Evolutionary conservation across 495 filamentous ascomycete genomes (phyloP), one percentile per base, ranked within the genome.

Genomic region (Aspergillus sclerotioniger): DNA sequence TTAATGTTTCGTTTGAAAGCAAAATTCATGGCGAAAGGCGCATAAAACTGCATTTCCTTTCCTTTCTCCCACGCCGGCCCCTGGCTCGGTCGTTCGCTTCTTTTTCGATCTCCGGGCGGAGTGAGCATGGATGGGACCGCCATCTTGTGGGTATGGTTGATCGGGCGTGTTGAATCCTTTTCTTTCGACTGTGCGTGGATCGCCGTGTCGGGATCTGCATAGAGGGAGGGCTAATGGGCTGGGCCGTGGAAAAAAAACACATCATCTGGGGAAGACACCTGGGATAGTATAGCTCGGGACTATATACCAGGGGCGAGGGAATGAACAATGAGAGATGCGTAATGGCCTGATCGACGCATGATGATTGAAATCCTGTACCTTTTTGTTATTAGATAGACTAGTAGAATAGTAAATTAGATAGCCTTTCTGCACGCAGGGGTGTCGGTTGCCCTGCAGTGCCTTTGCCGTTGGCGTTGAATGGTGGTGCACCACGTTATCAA

Each of bases 11-110:
- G 28, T 46, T 55, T 52, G 57, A 55, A 33, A 62, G 59, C 32
- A 60, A 56, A 58, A 59, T 61, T 51, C 48, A 56, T 54, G 65
- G 65, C 65, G 65, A 67, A 67, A 56, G 65, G 65, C 62, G 65
- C 59, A 64, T 61, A 60, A 64, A 67, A 64, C 16, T 51, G 51
- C 19, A 46, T 45, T 35, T 50, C 45, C 32, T 29, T 52, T 28
- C 20, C 16, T 45, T 41, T 5, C 28, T 32, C 21, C 2, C 25
- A 25, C 16, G 9, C 37, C 37, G 13, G 37, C 33, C 15, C n/a
- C 13, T 35, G 33, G 13, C 37, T 15, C 13, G 37, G 37, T 15
- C 13, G 5, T 15, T n/a, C 4, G 13, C 13, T 41, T n/a, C n/a
- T 41, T 1, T 41, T 41, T 41, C n/a, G 13, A 15, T 41, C 37